These are phyloP conservation scores for Diplodia intermedia DNA, from an alignment of 2,329 filamentous ascomycete genomes.

Conservation along the genomic window DNA sequence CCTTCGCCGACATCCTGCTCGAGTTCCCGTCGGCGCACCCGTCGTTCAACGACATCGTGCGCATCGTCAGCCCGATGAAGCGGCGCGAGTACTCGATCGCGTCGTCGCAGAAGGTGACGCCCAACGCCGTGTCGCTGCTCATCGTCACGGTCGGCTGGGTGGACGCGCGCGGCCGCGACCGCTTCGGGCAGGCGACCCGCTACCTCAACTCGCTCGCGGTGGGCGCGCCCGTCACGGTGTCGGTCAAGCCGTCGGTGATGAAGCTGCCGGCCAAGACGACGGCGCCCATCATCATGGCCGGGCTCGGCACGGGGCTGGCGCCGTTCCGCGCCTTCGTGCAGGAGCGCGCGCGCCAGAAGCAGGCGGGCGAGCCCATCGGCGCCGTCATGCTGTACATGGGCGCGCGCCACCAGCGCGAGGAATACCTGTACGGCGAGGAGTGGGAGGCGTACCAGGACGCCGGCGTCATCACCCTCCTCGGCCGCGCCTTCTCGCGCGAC, in stretches of 20 bases:
- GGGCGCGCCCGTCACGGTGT: conserved; percentile 83
- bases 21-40: conserved; percentile 92
- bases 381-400: conserved; percentile 95
- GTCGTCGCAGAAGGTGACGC: conserved; percentile 92
- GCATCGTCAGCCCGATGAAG: conserved; percentile 90
- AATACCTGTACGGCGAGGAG: conserved; percentile 98
- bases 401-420: conserved; percentile 94
- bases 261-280: conserved; percentile 90
- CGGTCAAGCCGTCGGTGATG: conserved; percentile 98
- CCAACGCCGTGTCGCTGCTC: conserved; percentile 88
- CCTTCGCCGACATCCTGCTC: conserved; percentile 86
- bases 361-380: conserved; percentile 94
- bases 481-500: conserved; percentile 93
- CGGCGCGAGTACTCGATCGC: conserved; percentile 99
- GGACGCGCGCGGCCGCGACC: conserved; percentile 83
- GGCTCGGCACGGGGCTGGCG: conserved; percentile 94
- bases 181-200: conserved; percentile 90
- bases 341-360: conserved; percentile 96
- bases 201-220: conserved; percentile 80
- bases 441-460: conserved; percentile 98
- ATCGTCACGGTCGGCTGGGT: conserved; percentile 98
- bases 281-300: conserved; percentile 97
- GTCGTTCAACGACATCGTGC: conserved; percentile 83
- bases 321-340: conserved; percentile 99
- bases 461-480: conserved; percentile 91